Conservation (phyloP, 768 basidiomycete genomes). For the Suillus cothurnatus region DNA sequence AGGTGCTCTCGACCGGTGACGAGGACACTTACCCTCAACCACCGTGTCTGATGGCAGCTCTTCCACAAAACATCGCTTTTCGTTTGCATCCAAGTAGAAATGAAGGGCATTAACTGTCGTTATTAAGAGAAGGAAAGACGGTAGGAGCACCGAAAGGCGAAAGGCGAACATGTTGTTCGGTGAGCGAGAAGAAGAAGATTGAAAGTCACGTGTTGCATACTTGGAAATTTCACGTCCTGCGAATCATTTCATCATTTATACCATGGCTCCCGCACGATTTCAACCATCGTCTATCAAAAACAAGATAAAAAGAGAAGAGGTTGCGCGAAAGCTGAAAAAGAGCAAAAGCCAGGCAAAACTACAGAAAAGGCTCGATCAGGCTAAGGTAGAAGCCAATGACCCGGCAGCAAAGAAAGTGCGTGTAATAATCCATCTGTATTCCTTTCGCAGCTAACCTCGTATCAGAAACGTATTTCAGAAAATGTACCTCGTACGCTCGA, state of each 20-base stretch:
- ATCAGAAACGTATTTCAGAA: slow-evolving; percentile 76
- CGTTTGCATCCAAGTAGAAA: slow-evolving; percentile 94
- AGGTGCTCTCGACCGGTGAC: neutral
- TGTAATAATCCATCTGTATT: slow-evolving; percentile 6
- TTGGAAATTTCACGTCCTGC: slow-evolving; percentile 2
- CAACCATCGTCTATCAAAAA: slow-evolving; percentile 78
- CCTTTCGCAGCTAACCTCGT: neutral
- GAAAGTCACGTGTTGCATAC: neutral
- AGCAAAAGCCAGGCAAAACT: slow-evolving; percentile 82
- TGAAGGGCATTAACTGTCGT: slow-evolving; percentile 76
- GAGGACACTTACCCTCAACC: slow-evolving; percentile 70
- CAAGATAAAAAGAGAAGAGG: slow-evolving; percentile 84
- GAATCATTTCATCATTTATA: neutral
- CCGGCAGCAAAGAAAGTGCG: slow-evolving; percentile 78
- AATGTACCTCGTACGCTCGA: slow-evolving; percentile 93
- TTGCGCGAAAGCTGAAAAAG: slow-evolving; percentile 71
- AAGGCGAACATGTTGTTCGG: slow-evolving; percentile 24
- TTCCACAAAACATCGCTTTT: slow-evolving; percentile 94
- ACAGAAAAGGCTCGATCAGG: slow-evolving; percentile 73
- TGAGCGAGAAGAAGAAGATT: neutral
- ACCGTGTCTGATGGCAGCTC: slow-evolving; percentile 95
- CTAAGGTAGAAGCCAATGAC: slow-evolving; percentile 75
- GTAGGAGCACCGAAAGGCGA: slow-evolving; percentile 28
- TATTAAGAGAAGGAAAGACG: slow-evolving; percentile 43
- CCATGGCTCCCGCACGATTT: slow-evolving; percentile 60